phyloP scores from a whole-genome alignment of 805 yeast genomes.

The Wickerhamiella occidentalis region DNA sequence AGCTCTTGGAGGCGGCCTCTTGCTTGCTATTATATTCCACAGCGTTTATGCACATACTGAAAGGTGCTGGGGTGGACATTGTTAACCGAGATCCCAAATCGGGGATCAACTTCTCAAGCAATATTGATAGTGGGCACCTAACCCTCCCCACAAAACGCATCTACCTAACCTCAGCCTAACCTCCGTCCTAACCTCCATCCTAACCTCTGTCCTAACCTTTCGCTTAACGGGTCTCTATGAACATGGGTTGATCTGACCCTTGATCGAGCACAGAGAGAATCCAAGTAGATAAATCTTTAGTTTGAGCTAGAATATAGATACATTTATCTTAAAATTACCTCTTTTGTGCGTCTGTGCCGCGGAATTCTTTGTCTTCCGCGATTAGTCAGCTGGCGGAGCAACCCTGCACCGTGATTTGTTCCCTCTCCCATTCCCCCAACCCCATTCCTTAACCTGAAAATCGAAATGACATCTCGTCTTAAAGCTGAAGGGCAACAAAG shows the following conservation, averaged over 20 bases:
- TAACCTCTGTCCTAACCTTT: constrained; percentile 10
- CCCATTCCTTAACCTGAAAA: constrained; percentile 10
- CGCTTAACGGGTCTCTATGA: neutral
- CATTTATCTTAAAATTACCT: too few species aligned
- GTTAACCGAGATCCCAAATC: too few species aligned
- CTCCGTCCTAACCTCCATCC: constrained; percentile 8
- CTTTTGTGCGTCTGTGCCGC: too few species aligned
- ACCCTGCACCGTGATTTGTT: constrained; percentile 4
- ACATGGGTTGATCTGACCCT: neutral
- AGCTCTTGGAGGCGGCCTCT: too few species aligned
- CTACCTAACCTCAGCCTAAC: constrained; percentile 8
- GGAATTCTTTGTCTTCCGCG: neutral
- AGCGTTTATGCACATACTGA: too few species aligned
- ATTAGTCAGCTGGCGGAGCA: constrained; percentile 4
- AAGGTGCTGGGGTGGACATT: too few species aligned
- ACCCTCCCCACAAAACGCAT: constrained; percentile 9
- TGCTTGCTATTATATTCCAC: too few species aligned
- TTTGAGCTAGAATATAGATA: neutral
- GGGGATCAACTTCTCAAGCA: too few species aligned
- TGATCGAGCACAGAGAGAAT: too few species aligned
- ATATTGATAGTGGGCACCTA: constrained; percentile 1
- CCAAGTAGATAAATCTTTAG: neutral
- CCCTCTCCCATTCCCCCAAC: constrained; percentile 8
- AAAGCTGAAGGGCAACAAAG: neutral
- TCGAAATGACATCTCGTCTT: constrained; percentile 10